Evolutionary conservation across 2,329 filamentous ascomycete genomes (phyloP).

Genomic region (Neurospora crassa): DNA sequence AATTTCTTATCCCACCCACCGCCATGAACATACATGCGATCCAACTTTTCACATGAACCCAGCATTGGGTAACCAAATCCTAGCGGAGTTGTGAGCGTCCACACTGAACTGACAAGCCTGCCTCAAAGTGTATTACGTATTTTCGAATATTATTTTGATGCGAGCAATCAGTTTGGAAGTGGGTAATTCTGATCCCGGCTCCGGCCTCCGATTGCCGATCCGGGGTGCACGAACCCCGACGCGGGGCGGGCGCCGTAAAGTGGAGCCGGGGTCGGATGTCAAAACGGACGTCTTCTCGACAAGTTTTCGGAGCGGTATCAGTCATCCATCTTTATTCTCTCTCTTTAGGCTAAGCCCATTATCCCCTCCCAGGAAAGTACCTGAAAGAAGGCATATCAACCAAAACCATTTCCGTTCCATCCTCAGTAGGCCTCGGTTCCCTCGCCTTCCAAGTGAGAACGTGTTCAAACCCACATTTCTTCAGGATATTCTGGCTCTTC

Average conservation of each 20-base stretch:
- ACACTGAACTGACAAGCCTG: neutral
- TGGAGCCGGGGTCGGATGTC: neutral
- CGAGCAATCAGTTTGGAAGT: neutral
- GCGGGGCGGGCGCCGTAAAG: neutral
- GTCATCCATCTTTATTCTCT: neutral
- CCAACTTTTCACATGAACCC: neutral
- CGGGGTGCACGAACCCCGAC: neutral
- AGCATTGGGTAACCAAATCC: neutral
- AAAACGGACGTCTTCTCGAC: neutral
- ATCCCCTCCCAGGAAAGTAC: slow-evolving; percentile 11
- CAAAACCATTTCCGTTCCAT: slow-evolving; percentile 1
- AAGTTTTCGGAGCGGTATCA: neutral
- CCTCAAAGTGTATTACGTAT: neutral
- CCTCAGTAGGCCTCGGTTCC: slow-evolving; percentile 17
- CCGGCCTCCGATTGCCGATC: neutral
- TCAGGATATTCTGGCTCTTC: slow-evolving; percentile 45
- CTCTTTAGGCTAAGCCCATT: neutral
- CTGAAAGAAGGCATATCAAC: slow-evolving; percentile 16
- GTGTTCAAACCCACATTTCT: slow-evolving; percentile 44
- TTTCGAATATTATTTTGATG: neutral
- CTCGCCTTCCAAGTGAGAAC: slow-evolving; percentile 30
- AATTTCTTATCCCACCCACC: neutral
- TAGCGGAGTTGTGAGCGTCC: neutral
- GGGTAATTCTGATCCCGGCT: neutral
- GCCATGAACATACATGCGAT: neutral